Base-by-base conservation (phyloP, 176 grass and related monocot genomes). In the Avena atlantica region DNA sequence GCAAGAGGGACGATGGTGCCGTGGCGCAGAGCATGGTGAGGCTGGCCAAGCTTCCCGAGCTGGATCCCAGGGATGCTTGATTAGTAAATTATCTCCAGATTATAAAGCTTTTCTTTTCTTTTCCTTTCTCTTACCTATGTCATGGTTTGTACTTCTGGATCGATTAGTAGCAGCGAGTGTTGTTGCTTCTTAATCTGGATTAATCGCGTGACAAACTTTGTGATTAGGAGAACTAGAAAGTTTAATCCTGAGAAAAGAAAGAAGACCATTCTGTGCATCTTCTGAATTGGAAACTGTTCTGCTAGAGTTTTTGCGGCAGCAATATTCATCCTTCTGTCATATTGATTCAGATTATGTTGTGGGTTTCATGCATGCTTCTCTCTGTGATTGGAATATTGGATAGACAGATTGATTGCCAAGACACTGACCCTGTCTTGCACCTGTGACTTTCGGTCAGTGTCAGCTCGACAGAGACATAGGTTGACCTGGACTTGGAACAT, bases 1-100 rank as follows among this genome's bases (percentile, higher is more conserved):
- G 93, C 79, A 91, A 91, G 84, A 78, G 90, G 59, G 73, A 40
- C 0, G 40, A 23, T 21, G 84, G 58, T 3, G 90, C 69, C 0
- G 88, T 86, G 63, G 91, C 92, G 84, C 81, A 85, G 48, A 89
- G 78, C 85, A 86, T 94, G 90, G 74, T 91, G 15, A 89, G 88
- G 86, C 0, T 90, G 60, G 66, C 84, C 1, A 86, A 83, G 36
- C 83, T 74, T 45, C 91, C 89, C 0, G 88, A 76, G 83, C 5
- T 72, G 24, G 20, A 93, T 72, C 89, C 81, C 4, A 76, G 27
- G 14, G 70, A 78, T 4, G 83, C 74, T 7, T 92, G 23, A 83
- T 69, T 9, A 6, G 16, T 40, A 57, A 8, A 56, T 57, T 12
- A n/a, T 50, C 31, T 48, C 45, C 9, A 10, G 9, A 1, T 48